Evolutionary conservation across 345 rosid species (phyloP), one percentile per base, ranked within the genome.

Genomic region (Mangifera indica): DNA sequence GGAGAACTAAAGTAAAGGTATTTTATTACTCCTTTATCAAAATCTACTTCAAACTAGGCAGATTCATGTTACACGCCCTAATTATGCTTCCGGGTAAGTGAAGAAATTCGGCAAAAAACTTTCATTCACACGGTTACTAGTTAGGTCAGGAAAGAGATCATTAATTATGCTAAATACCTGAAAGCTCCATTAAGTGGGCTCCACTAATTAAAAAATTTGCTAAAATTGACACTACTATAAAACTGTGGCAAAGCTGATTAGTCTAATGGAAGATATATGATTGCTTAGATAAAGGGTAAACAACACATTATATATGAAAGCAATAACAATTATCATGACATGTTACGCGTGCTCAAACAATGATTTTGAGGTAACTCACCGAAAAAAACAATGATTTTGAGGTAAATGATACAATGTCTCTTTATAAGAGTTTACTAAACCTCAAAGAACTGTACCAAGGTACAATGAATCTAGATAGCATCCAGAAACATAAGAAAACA

Each of bases 321-420:
- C 72, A 61, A 81, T 76, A 78, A 72, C 71, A 75, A 82, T 77
- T 18, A 83, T 76, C 80, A 82, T 63, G 73, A 79, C 82, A 76
- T 53, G 83, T 76, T 77, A 72, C 11, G 88, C 90, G 67, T 82
- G 87, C 90, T 80, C 72, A 73, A 72, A 72, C 74, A 82, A 81
- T 81, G 60, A 87, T 78, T 80, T 14, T 76, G 78, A 64, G 63
- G 68, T 74, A 61, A 80, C n/a, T n/a, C n/a, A n/a, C n/a, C n/a
- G n/a, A n/a, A n/a, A n/a, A n/a, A 73, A 72, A 72, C 74, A 82
- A 81, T 81, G 60, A 87, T 78, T 80, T 14, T 76, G 78, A 64
- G 63, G 68, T 74, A 61, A 80, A 64, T 76, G 75, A 72, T 59
- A 78, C 54, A 77, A 29, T 71, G 69, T 42, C 78, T 63, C 75